Base-by-base conservation (phyloP, 2,329 filamentous ascomycete species). In the Colletotrichum tanaceti region DNA sequence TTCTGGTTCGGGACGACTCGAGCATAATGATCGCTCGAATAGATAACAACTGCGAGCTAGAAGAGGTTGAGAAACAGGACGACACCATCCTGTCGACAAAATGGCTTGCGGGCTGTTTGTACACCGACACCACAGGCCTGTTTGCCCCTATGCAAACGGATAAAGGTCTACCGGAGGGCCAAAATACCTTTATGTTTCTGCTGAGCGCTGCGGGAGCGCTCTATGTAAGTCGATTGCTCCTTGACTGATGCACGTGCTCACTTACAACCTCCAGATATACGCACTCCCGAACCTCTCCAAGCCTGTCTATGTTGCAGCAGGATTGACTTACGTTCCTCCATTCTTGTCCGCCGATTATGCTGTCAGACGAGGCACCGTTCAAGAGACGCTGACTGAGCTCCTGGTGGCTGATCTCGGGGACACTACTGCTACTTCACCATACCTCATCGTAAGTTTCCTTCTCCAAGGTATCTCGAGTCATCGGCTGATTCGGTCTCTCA, bases 381-480 rank as follows among this genome's bases (percentile, higher is more conserved):
- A 90, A 73, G 94, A 96, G 73, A 86, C 83, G 0, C 79, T 99
- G 9, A 88, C 89, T 0, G 95, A 99, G 77, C 87, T 97, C 5
- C 76, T 97, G 9, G 87, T 98, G 6, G 91, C 94, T 41, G 91
- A 98, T 72, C 85, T 99, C 14, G 96, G 96, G 32, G 93, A 97
- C 74, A 80, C 84, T 5, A 89, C 88, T 11, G 85, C 85, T 24
- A 89, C 87, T 70, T 88, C 87, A 3, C 93, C 95, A 7, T 93
- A 97, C 77, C 83, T 99, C 22, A 90, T 98, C 73, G 92, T 95
- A 82, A 81, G 90, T 79, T 18, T 38, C 22, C 13, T 24, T 4
- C 54, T 2, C 3, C 16, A n/a, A 4, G 18, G 5, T 11, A 9
- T 28, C 5, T 20, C 16, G 0, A 2, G 14, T 35, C 10, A 38